Evolutionary conservation across 106 monocot genomes (phyloP).

Genomic region (Cymbidium sinense): DNA sequence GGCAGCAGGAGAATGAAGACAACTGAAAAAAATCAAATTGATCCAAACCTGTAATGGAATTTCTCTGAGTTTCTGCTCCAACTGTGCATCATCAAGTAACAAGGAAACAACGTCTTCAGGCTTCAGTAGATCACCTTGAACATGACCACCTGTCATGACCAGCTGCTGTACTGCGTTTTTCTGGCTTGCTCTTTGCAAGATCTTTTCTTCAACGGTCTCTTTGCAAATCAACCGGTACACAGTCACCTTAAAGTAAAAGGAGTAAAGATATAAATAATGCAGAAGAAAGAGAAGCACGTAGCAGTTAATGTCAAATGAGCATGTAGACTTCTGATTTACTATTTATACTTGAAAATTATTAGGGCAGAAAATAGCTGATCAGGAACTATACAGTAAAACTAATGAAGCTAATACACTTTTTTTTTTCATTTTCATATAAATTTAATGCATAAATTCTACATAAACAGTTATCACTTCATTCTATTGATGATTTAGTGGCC

Average conservation of each 20-base stretch:
- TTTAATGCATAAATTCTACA: no score
- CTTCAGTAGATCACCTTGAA: slow-evolving; percentile 77
- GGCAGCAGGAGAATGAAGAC: not conserved
- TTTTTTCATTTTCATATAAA: no score
- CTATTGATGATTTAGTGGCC: no score
- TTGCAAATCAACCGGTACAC: slow-evolving; percentile 96
- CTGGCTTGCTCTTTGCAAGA: slow-evolving; percentile 92
- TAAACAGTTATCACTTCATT: no score
- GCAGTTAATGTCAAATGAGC: not conserved
- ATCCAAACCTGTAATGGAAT: slow-evolving; percentile 54
- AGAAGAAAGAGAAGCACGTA: not conserved
- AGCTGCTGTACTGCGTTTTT: slow-evolving; percentile 94
- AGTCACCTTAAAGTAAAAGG: slow-evolving; percentile 52
- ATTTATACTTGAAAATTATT: no score
- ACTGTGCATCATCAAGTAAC: slow-evolving; percentile 81
- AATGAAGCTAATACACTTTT: no score
- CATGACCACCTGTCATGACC: slow-evolving; percentile 96
- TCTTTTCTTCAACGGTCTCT: slow-evolving; percentile 97
- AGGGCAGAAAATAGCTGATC: no score
- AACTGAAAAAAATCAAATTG: slow-evolving; percentile 6
- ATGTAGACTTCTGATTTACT: no score
- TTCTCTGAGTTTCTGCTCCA: slow-evolving; percentile 82
- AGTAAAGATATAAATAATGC: not conserved
- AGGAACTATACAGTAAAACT: no score
- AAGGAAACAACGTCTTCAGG: slow-evolving; percentile 93